Evolutionary conservation across 192 early-diverging fungal species (phyloP).

Genomic region (Radiomyces spectabilis): DNA sequence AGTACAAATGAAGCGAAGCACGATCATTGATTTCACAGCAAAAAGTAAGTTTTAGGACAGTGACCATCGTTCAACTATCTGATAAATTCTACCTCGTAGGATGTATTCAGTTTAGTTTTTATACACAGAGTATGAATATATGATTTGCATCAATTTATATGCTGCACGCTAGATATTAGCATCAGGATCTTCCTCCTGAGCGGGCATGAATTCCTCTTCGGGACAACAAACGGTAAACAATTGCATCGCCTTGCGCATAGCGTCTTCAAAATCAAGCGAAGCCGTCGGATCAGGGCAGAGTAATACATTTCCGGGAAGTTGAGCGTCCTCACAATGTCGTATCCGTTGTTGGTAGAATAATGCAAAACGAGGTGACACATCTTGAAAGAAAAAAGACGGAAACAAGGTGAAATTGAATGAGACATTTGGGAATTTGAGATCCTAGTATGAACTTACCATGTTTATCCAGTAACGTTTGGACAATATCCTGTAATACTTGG

Average conservation of each 20-base stretch:
- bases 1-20: no score
- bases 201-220: slow-evolving; percentile 41
- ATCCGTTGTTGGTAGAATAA: slow-evolving; percentile 38
- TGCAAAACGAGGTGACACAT: slow-evolving; percentile 23
- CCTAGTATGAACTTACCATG: not conserved
- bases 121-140: no score
- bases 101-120: no score
- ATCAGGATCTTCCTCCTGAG: slow-evolving; percentile 15
- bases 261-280: slow-evolving; percentile 37
- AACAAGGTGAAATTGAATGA: no score
- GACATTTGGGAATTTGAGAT: no score
- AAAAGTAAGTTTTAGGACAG: no score
- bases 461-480: slow-evolving; percentile 15
- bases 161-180: no score
- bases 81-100: no score
- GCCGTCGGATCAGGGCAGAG: slow-evolving; percentile 32
- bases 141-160: no score
- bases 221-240: slow-evolving; percentile 31
- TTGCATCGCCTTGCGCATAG: slow-evolving; percentile 34
- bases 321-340: slow-evolving; percentile 13
- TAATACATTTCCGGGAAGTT: slow-evolving; percentile 38
- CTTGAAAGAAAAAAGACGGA: not conserved
- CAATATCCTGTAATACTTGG: slow-evolving; percentile 5
- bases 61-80: no score
- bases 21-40: no score